phyloP scores from a whole-genome alignment of 2,329 filamentous ascomycete genomes.

The Sporothrix dimorphospora region DNA sequence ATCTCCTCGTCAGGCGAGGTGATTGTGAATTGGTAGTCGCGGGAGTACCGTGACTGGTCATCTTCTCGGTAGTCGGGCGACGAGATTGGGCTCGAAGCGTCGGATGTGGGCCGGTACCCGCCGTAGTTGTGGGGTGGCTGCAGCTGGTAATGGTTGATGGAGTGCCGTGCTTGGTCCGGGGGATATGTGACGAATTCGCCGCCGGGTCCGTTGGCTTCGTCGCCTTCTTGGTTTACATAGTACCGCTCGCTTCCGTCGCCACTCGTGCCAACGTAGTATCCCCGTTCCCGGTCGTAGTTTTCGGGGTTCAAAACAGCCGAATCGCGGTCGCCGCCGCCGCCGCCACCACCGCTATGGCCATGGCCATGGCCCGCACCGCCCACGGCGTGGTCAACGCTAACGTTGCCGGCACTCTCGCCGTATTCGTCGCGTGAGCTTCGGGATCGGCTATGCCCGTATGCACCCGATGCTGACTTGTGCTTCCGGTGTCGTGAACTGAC shows the following conservation, averaged over 20 bases:
- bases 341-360: constrained; percentile 38
- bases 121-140: constrained; percentile 53
- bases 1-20: constrained; percentile 96
- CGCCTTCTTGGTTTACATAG: constrained; percentile 70
- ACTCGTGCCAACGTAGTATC: constrained; percentile 68
- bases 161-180: constrained; percentile 63
- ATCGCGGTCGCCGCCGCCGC: constrained; percentile 24
- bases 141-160: constrained; percentile 52
- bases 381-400: neutral
- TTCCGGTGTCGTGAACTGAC: constrained; percentile 84
- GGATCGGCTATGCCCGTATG: constrained; percentile 51
- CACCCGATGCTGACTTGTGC: constrained; percentile 70
- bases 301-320: constrained; percentile 51
- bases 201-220: constrained; percentile 75
- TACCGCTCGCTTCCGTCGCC: constrained; percentile 75
- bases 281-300: constrained; percentile 62
- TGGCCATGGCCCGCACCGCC: neutral
- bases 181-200: constrained; percentile 83
- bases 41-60: constrained; percentile 80
- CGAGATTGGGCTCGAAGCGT: constrained; percentile 60
- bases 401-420: neutral
- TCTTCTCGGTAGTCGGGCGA: constrained; percentile 62
- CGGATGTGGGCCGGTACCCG: constrained; percentile 57
- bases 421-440: constrained; percentile 49
- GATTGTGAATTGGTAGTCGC: constrained; percentile 93